phyloP scores from a whole-genome alignment of 169 alveolate genomes.

The Miamiensis avidus region DNA sequence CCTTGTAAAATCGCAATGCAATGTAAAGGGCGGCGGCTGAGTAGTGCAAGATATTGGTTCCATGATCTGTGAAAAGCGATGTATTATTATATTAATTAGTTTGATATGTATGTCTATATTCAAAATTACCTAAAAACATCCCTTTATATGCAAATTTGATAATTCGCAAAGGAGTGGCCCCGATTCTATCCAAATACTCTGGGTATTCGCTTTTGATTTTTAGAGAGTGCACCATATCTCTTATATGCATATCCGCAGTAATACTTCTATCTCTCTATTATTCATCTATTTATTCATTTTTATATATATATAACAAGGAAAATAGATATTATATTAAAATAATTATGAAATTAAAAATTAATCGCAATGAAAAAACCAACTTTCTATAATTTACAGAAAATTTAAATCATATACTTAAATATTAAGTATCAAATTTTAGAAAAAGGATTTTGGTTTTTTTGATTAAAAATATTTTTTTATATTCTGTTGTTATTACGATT shows the following conservation, averaged over 20 bases:
- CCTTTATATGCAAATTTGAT: conserved; percentile 32
- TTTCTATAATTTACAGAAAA: no score
- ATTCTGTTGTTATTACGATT: no score
- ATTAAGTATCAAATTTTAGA: no score
- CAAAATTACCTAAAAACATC: neutral
- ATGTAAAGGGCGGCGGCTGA: conserved; percentile 62
- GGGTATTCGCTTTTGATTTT: conserved; percentile 26
- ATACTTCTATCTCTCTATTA: conserved; percentile 1
- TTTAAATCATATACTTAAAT: no score
- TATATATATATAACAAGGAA: no score
- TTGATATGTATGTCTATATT: no score
- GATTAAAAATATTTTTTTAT: no score
- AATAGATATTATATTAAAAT: no score
- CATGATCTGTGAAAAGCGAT: conserved; percentile 38
- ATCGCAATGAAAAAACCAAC: no score
- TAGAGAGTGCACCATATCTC: conserved; percentile 8
- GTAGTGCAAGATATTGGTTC: conserved; percentile 49
- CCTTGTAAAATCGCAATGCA: conserved; percentile 57
- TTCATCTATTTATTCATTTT: neutral
- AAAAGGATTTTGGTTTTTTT: no score
- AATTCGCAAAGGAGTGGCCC: conserved; percentile 27
- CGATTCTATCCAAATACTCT: conserved; percentile 26
- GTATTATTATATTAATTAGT: neutral
- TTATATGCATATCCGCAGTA: conserved; percentile 4
- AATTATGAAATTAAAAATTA: no score